A percentile compares a stretch with the other conserved stretches of the same genome.
Evolutionary conservation across 441 rosid genomes (phyloP).

Genomic region (Mallotus japonicus): DNA sequence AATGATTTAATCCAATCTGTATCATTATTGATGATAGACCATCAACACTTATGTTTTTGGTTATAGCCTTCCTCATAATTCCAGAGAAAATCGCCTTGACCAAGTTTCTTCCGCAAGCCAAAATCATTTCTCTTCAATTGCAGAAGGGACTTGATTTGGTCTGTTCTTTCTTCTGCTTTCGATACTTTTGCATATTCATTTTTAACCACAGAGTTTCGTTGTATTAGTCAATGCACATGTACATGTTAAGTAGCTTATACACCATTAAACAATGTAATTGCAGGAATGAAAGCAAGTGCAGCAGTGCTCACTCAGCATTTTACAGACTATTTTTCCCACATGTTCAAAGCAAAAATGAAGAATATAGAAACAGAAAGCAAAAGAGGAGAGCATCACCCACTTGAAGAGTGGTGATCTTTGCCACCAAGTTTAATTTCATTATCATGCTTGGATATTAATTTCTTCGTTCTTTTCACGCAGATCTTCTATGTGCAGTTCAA

Average conservation of each 20-base stretch:
- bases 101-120: too few relatives aligned
- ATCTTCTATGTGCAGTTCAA: conserved; percentile 88
- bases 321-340: neutral
- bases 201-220: too few relatives aligned
- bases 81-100: too few relatives aligned
- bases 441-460: conserved; percentile 59
- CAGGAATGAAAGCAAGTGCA: neutral
- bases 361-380: neutral
- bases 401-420: conserved; percentile 40
- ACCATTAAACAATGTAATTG: neutral
- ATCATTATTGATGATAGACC: too few relatives aligned
- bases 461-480: conserved; percentile 83
- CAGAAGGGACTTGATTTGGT: too few relatives aligned
- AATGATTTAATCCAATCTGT: too few relatives aligned
- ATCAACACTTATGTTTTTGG: too few relatives aligned
- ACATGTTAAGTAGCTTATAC: neutral
- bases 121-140: too few relatives aligned
- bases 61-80: too few relatives aligned
- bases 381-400: conserved; percentile 2
- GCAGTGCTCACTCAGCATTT: neutral
- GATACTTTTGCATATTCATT: too few relatives aligned
- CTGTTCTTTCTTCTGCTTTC: too few relatives aligned
- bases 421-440: conserved; percentile 88
- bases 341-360: neutral
- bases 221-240: neutral